These are phyloP conservation scores for Cladorrhinum sp. DNA, from an alignment of 2,329 filamentous ascomycete species.

Conservation along the genomic window DNA sequence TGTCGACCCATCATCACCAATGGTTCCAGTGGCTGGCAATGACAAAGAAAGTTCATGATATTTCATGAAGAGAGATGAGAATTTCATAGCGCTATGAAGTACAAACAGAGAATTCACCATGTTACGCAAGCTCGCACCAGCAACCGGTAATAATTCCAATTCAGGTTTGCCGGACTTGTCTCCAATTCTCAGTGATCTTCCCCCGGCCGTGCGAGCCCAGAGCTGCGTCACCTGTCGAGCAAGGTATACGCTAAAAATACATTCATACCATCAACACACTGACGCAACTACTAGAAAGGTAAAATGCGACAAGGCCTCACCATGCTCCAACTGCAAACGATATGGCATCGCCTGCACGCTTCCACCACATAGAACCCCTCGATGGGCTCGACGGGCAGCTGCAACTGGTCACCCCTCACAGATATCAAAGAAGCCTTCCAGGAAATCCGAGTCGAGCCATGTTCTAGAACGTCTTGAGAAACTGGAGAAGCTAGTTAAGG, in stretches of 20 bases:
- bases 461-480: conserved; percentile 49
- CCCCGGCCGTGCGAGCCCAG: conserved; percentile 27
- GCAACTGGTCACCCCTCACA: conserved; percentile 28
- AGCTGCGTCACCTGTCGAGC: conserved; percentile 50
- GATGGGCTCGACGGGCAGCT: conserved; percentile 50
- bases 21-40: no score
- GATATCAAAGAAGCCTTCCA: neutral
- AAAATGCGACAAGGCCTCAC: conserved; percentile 54
- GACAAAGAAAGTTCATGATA: neutral
- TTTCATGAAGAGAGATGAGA: no score
- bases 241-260: neutral
- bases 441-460: conserved; percentile 29
- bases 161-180: neutral
- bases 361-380: conserved; percentile 49
- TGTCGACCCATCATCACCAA: no score
- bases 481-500: conserved; percentile 50
- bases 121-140: neutral
- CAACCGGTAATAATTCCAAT: neutral
- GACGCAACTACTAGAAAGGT: conserved; percentile 47
- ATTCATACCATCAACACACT: neutral
- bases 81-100: no score
- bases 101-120: neutral
- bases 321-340: conserved; percentile 55
- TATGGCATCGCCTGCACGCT: conserved; percentile 51
- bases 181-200: neutral